A percentile compares a stretch with the other conserved stretches of the same genome.
Evolutionary conservation across 2,329 filamentous ascomycete genomes (phyloP).

Genomic region (Helotiales sp.): DNA sequence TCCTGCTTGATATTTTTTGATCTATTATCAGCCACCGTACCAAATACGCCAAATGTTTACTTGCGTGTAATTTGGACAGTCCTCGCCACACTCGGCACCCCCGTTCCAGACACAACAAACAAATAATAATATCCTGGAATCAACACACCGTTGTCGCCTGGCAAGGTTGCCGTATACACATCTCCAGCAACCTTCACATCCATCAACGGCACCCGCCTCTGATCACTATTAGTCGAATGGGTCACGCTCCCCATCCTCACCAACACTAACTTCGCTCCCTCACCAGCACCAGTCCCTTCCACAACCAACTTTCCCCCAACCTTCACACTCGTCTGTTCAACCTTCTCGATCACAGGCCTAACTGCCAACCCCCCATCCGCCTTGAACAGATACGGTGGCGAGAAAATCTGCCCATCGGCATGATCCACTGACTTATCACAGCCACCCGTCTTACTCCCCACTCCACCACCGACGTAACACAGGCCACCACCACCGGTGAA

Average conservation of each 20-base stretch:
- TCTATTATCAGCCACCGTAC: not conserved
- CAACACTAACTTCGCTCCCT: not conserved
- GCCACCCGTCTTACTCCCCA: not conserved
- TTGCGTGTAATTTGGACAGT: slow-evolving; percentile 4
- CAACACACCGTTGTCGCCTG: slow-evolving; percentile 8
- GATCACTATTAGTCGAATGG: slow-evolving; percentile 63
- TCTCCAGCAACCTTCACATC: slow-evolving; percentile 15
- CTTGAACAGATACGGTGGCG: slow-evolving; percentile 60
- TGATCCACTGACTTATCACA: slow-evolving; percentile 51
- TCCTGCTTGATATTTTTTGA: not conserved
- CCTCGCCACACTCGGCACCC: slow-evolving; percentile 12
- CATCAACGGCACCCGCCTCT: slow-evolving; percentile 55
- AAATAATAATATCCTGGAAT: slow-evolving; percentile 13
- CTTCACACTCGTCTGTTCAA: not conserved
- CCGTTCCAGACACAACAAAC: slow-evolving; percentile 7
- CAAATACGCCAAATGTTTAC: not conserved
- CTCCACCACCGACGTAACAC: not conserved
- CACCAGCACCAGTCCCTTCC: not conserved
- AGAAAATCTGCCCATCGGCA: slow-evolving; percentile 59
- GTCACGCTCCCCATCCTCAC: slow-evolving; percentile 45
- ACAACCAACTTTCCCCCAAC: not conserved
- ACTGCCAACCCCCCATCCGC: slow-evolving; percentile 45
- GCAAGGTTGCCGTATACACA: slow-evolving; percentile 3
- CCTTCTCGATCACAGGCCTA: not conserved
- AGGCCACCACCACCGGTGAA: slow-evolving; percentile 58